Percentiles rank a stretch among this genome's conserved stretches.
Evolutionary conservation across 768 basidiomycete genomes (phyloP).

Genomic region (Megacollybia marginata): DNA sequence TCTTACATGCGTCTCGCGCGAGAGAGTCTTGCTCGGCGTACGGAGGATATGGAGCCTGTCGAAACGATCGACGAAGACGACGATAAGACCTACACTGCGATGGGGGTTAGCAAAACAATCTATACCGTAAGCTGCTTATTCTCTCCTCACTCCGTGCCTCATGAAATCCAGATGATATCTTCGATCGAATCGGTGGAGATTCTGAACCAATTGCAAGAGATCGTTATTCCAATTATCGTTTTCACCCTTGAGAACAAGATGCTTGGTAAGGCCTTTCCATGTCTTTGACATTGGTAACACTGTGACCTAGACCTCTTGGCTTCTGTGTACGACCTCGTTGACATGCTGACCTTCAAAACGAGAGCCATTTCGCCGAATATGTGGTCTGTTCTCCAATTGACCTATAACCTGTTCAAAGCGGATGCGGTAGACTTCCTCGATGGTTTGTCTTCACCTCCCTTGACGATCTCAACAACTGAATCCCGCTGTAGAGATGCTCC

Average conservation of each 20-base stretch:
- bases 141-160: not conserved
- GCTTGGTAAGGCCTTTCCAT: conserved; percentile 43
- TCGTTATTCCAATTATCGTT: conserved; percentile 69
- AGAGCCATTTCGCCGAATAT: conserved; percentile 68
- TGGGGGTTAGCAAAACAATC: conserved; percentile 84
- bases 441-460: conserved; percentile 32
- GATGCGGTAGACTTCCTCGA: conserved; percentile 83
- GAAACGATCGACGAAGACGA: conserved; percentile 44
- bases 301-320: conserved; percentile 67
- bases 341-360: conserved; percentile 78
- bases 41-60: conserved; percentile 22
- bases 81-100: conserved; percentile 82
- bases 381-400: conserved; percentile 85
- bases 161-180: conserved; percentile 50
- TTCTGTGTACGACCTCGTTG: conserved; percentile 81
- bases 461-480: not conserved
- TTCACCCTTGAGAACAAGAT: conserved; percentile 74
- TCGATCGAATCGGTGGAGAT: conserved; percentile 74
- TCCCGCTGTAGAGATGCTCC: conserved; percentile 64
- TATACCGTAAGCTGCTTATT: conserved; percentile 46
- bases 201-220: conserved; percentile 71
- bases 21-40: conserved; percentile 46
- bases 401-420: conserved; percentile 74
- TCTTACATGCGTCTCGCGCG: conserved; percentile 74
- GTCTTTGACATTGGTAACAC: not conserved